These are phyloP conservation scores for Colletotrichum sp. DNA, from an alignment of 2,329 filamentous ascomycete species.

Conservation along the genomic window DNA sequence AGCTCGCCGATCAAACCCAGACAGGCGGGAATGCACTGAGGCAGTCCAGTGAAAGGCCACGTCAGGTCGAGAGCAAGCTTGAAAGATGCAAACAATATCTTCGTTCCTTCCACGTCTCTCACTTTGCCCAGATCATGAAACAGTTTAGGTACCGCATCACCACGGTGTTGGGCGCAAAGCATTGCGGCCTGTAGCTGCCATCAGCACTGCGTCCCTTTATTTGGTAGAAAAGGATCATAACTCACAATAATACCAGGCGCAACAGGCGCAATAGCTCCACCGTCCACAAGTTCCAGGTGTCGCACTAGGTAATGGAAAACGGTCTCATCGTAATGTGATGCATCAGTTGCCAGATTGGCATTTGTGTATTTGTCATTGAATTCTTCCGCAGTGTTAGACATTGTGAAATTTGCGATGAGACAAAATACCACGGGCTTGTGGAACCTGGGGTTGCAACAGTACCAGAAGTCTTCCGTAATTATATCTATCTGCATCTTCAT, in stretches of 20 bases:
- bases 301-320: not conserved
- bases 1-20: not conserved
- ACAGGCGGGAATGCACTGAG: not conserved
- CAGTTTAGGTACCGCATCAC: not conserved
- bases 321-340: not conserved
- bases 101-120: not conserved
- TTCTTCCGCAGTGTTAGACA: not conserved
- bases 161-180: not conserved
- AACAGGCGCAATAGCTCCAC: not conserved
- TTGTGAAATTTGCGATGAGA: not conserved
- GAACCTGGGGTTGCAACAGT: not conserved
- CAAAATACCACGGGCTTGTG: not conserved
- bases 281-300: not conserved
- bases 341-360: not conserved
- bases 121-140: not conserved
- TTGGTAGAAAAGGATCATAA: accelerated
- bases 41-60: not conserved
- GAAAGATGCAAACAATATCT: not conserved
- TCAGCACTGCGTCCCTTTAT: not conserved
- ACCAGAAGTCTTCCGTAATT: not conserved
- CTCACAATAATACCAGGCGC: not conserved
- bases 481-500: not conserved
- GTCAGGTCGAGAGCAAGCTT: not conserved
- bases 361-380: not conserved
- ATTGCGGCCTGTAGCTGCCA: not conserved